Conservation (phyloP, 2,329 filamentous ascomycete genomes). For the Nigrograna mackinnonii region DNA sequence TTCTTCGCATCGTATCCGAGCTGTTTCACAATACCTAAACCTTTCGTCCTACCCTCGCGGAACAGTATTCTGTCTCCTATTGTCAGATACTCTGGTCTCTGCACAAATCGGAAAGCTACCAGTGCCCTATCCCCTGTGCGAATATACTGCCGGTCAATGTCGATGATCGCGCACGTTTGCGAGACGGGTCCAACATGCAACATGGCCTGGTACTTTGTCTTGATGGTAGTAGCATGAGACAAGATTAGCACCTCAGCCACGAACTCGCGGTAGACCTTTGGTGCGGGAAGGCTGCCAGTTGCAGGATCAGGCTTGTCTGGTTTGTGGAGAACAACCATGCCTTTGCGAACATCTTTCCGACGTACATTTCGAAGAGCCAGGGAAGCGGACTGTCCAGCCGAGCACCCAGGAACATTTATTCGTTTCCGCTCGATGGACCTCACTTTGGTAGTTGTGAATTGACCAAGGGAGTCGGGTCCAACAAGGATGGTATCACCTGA, state of each 20-base stretch:
- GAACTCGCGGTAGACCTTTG: constrained; percentile 58
- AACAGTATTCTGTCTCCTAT: constrained; percentile 90
- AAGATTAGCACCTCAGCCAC: constrained; percentile 84
- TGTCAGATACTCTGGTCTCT: constrained; percentile 88
- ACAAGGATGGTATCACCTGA: constrained; percentile 87
- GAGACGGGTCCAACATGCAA: constrained; percentile 92
- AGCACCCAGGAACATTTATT: constrained; percentile 83
- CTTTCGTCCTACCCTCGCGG: constrained; percentile 92
- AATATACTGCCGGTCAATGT: constrained; percentile 95
- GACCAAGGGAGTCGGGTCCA: constrained; percentile 86
- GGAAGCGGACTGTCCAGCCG: constrained; percentile 88
- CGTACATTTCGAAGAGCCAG: constrained; percentile 88
- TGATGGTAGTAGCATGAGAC: constrained; percentile 95
- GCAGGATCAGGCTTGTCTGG: constrained; percentile 64
- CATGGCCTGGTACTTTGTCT: constrained; percentile 97
- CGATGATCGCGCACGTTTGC: constrained; percentile 96
- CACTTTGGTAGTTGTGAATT: constrained; percentile 85
- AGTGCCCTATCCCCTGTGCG: constrained; percentile 91
- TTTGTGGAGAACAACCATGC: constrained; percentile 94
- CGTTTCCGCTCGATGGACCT: constrained; percentile 94
- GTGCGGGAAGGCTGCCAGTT: constrained; percentile 40
- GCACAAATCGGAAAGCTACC: constrained; percentile 93
- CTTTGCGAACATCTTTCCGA: constrained; percentile 91
- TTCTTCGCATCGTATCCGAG: constrained; percentile 78
- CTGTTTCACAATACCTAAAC: constrained; percentile 89